phyloP scores from a whole-genome alignment of 2,329 filamentous ascomycete genomes.

The Sporothrix schenckii region DNA sequence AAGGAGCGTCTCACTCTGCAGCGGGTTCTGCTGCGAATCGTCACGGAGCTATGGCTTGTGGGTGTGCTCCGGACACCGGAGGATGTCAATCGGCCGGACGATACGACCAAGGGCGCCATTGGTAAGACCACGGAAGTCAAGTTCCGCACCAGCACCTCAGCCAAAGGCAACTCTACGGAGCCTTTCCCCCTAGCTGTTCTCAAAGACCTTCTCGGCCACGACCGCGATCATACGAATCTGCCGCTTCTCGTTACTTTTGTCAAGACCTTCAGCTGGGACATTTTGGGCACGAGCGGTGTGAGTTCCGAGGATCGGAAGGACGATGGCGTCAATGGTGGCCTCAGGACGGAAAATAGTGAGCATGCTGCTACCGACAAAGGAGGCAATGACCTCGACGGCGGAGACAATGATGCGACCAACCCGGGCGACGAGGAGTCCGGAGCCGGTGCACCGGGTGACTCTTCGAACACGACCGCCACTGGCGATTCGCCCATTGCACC shows the following conservation, averaged over 20 bases:
- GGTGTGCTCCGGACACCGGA: constrained; percentile 81
- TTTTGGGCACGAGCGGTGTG: constrained; percentile 73
- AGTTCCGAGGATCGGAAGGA: constrained; percentile 81
- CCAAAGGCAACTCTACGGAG: constrained; percentile 71
- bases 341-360: constrained; percentile 15
- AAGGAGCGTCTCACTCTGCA: constrained; percentile 89
- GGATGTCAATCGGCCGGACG: constrained; percentile 64
- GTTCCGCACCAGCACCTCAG: constrained; percentile 56
- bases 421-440: background rate
- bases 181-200: constrained; percentile 97
- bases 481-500: constrained; percentile 72
- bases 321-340: constrained; percentile 68
- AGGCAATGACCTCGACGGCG: background rate
- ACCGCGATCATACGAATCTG: constrained; percentile 88
- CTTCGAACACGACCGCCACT: constrained; percentile 43
- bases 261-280: constrained; percentile 94
- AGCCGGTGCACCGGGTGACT: background rate
- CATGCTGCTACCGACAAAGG: constrained; percentile 32
- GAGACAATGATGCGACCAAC: background rate
- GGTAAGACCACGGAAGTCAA: constrained; percentile 66
- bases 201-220: constrained; percentile 92
- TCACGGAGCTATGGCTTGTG: constrained; percentile 95
- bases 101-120: constrained; percentile 62
- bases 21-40: constrained; percentile 80
- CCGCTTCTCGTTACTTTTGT: constrained; percentile 93